A percentile compares a stretch with the other conserved stretches of the same genome.
Evolutionary conservation across 2,329 filamentous ascomycete species (phyloP).

Genomic region (Calonectria pseudoturangicola): DNA sequence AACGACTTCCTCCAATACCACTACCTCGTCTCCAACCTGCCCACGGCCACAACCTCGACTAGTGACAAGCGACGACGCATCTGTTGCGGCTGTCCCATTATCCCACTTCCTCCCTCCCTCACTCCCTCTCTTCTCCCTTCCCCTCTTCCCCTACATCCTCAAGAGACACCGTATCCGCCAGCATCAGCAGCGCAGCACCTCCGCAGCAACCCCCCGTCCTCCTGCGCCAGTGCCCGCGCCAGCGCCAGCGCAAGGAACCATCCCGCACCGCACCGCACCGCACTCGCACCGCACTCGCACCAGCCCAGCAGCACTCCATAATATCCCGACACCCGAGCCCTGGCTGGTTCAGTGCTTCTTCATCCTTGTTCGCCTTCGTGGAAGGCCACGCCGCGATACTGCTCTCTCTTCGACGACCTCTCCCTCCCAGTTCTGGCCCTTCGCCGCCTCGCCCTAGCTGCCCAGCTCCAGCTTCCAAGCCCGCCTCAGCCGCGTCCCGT

Average conservation of each 20-base stretch:
- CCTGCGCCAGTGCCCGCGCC: conserved; percentile 51
- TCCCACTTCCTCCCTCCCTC: conserved; percentile 36
- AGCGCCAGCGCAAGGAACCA: conserved; percentile 49
- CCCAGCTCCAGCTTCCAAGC: conserved; percentile 41
- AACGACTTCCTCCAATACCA: conserved; percentile 27
- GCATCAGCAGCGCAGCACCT: conserved; percentile 48
- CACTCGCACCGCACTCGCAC: conserved; percentile 33
- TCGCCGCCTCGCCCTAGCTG: conserved; percentile 37
- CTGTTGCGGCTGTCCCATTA: conserved; percentile 33
- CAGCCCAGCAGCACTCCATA: conserved; percentile 37
- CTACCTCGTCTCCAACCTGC: conserved; percentile 32
- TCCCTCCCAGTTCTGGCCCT: conserved; percentile 27
- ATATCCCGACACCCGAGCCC: conserved; percentile 51
- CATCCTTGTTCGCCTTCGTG: conserved; percentile 46
- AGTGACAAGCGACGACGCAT: conserved; percentile 45
- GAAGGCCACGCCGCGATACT: conserved; percentile 49
- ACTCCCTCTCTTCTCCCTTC: conserved; percentile 22
- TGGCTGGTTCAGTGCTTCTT: conserved; percentile 57
- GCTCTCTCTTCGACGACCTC: conserved; percentile 42
- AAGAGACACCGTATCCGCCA: conserved; percentile 30
- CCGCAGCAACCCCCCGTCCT: conserved; percentile 41
- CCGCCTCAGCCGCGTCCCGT: conserved; percentile 44
- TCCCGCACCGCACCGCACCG: conserved; percentile 32
- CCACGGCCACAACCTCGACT: conserved; percentile 49
- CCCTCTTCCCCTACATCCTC: conserved; percentile 30